Evolutionary conservation across 306 rosid genomes (phyloP), one percentile per base, ranked within the genome.

Genomic region (Senna siamea): DNA sequence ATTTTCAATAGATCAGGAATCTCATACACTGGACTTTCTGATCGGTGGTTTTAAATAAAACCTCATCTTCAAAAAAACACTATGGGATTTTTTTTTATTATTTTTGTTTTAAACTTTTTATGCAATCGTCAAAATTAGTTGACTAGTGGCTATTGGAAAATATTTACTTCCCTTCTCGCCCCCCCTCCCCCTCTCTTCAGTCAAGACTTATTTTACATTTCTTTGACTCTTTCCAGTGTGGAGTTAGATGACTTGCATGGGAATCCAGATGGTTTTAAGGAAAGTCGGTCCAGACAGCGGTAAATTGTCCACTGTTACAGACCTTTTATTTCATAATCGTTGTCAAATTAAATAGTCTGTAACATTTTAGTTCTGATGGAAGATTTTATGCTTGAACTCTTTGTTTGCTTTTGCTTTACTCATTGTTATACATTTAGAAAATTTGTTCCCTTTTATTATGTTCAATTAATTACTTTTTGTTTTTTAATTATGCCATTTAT

Each of bases 201-300:
- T 55, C 10, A 9, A 7, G 55, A 63, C 43, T 50, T 19, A 22
- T 38, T 17, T 2, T 52, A 17, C 5, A 41, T 50, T 69, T 69
- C 59, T 60, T 57, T 34, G 57, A 70, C 44, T 63, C 51, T 75
- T 46, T 55, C 3, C 87, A 92, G 98, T 34, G 69, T 54, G 78
- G 92, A 90, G 51, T 78, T 83, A 41, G 89, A 88, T 75, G 88
- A 78, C 14, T 65, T 86, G 0, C 58, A 37, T 58, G 81, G 69
- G 28, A 74, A 71, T 67, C 65, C 78, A 7, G 88, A 84, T 26
- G 77, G 41, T 43, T 60, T 76, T 17, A 85, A 72, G 76, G 91
- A 92, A 81, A 56, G 60, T 34, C 83, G 87, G 40, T 86, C 80
- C 51, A 81, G 76, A 59, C 89, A 89, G 79, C 81, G 93, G 98